Conservation (phyloP, 2,329 filamentous ascomycete genomes). For the Aspergillus quadricinctus region DNA sequence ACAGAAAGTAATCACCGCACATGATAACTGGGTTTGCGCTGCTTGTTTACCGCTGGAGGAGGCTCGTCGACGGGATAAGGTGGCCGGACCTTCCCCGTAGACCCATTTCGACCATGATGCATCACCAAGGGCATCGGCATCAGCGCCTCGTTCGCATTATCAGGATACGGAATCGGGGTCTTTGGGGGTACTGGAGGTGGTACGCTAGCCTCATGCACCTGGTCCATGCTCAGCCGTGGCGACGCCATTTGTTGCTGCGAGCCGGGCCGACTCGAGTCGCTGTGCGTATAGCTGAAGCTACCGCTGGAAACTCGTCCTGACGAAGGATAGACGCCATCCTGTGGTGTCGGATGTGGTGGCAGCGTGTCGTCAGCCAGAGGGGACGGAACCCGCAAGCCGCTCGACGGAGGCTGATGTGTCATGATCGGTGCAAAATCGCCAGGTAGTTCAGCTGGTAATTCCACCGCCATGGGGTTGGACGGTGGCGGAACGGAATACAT, state of each 20-base stretch:
- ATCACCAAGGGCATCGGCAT: constrained; percentile 35
- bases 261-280: constrained; percentile 29
- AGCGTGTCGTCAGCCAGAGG: constrained; percentile 28
- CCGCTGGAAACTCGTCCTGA: constrained; percentile 24
- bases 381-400: constrained; percentile 16
- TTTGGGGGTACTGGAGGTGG: constrained; percentile 74
- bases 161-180: constrained; percentile 61
- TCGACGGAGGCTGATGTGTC: constrained; percentile 13
- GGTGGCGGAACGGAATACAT: constrained; percentile 34
- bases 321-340: constrained; percentile 21
- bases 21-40: constrained; percentile 73
- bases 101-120: constrained; percentile 7
- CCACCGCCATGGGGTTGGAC: constrained; percentile 49
- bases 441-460: constrained; percentile 54
- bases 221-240: constrained; percentile 35
- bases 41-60: constrained; percentile 80
- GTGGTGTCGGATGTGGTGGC: constrained; percentile 25
- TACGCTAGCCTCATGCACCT: constrained; percentile 18
- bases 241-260: constrained; percentile 23
- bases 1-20: constrained; percentile 37
- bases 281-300: constrained; percentile 30
- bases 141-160: constrained; percentile 25
- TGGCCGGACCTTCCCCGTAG: constrained; percentile 39
- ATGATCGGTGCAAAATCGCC: constrained; percentile 30
- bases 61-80: constrained; percentile 81